Conservation (phyloP, 108 stramenopile genomes). For the Skeletonema potamos region DNA sequence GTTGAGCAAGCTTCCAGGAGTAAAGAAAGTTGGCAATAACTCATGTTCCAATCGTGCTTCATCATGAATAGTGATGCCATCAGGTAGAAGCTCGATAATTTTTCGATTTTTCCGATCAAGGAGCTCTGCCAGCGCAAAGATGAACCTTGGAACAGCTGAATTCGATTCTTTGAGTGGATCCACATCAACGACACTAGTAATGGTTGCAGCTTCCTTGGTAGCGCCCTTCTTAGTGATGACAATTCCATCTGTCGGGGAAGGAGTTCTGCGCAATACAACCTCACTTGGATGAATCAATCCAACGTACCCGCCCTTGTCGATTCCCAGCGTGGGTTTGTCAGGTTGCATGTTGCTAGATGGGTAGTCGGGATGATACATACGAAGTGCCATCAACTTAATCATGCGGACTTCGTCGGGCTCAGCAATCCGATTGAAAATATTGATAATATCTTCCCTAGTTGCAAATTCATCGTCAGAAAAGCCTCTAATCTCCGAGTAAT, state of each 20-base stretch:
- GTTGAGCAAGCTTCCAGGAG: neutral
- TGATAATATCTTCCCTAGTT: conserved; percentile 52
- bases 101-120: conserved; percentile 1
- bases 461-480: conserved; percentile 55
- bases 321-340: conserved; percentile 20
- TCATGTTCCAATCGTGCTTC: neutral
- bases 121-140: neutral
- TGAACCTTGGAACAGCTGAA: neutral
- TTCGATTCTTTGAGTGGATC: neutral
- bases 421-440: conserved; percentile 52
- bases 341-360: neutral
- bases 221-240: neutral
- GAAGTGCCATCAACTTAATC: conserved; percentile 43
- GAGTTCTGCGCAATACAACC: conserved; percentile 1
- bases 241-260: neutral
- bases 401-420: conserved; percentile 64
- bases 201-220: neutral
- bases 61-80: neutral
- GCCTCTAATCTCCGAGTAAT: conserved; percentile 51
- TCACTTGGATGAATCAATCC: conserved; percentile 12
- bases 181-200: neutral
- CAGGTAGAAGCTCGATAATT: neutral
- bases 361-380: conserved; percentile 33
- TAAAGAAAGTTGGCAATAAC: neutral
- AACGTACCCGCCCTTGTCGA: conserved; percentile 38